These are phyloP conservation scores for Haplosporangium gracile DNA, from an alignment of 192 early-diverging fungal genomes.

Conservation along the genomic window DNA sequence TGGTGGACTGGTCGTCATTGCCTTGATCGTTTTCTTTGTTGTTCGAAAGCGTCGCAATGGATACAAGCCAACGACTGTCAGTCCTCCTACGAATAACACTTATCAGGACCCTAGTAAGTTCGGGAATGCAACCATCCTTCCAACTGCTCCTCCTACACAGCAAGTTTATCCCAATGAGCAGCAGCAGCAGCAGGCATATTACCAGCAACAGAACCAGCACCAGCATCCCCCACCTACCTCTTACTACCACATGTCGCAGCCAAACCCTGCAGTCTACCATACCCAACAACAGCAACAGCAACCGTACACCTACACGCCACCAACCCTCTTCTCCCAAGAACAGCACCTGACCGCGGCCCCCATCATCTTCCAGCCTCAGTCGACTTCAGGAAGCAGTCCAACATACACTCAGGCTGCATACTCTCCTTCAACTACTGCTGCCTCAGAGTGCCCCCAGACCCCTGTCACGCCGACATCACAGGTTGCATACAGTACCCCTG, in stretches of 20 bases:
- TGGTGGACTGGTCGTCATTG: slow-evolving; percentile 32
- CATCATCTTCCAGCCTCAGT: slow-evolving; percentile 23
- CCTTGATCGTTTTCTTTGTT: slow-evolving; percentile 31
- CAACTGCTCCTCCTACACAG: slow-evolving; percentile 4
- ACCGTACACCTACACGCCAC: slow-evolving; percentile 19
- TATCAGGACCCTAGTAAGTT: slow-evolving; percentile 2
- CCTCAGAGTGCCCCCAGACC: not conserved
- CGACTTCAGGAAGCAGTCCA: not conserved
- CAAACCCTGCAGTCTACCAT: not conserved
- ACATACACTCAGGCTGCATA: slow-evolving; percentile 16
- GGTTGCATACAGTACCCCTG: not conserved
- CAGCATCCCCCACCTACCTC: slow-evolving; percentile 4
- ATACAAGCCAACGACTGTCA: not conserved
- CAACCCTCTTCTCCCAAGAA: slow-evolving; percentile 10
- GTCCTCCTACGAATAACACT: not conserved
- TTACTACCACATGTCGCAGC: not conserved
- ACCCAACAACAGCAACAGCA: not conserved
- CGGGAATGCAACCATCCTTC: not conserved
- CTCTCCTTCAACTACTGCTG: not conserved
- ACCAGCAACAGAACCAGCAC: slow-evolving; percentile 16
- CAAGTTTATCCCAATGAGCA: slow-evolving; percentile 25
- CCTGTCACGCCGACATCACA: not conserved
- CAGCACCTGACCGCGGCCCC: not conserved
- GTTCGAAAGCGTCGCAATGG: slow-evolving; percentile 19
- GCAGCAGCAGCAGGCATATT: slow-evolving; percentile 7